Evolutionary conservation across 2,329 filamentous ascomycete genomes (phyloP).

Genomic region (Epichloe gansuensis): DNA sequence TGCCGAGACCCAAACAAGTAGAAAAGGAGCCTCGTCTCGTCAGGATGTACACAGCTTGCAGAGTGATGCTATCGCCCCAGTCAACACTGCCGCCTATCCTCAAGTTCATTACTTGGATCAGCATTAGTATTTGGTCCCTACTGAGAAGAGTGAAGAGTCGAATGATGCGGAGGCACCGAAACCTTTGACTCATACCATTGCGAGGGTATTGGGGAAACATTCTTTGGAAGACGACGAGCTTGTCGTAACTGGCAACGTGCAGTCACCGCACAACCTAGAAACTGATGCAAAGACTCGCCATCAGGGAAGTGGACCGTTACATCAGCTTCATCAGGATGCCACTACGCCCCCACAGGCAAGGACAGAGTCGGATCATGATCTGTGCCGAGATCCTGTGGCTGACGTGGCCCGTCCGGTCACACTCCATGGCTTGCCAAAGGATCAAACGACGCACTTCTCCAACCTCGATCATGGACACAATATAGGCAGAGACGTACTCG

Average conservation of each 20-base stretch:
- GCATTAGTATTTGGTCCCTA: conserved; percentile 10
- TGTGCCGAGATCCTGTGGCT: conserved; percentile 5
- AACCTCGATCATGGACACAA: conserved; percentile 1
- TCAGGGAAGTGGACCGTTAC: neutral
- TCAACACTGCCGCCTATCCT: neutral
- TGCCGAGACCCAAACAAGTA: conserved; percentile 1
- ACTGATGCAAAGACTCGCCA: conserved; percentile 2
- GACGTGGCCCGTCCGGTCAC: neutral
- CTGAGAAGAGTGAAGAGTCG: neutral
- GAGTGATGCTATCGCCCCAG: neutral
- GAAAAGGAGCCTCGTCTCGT: neutral
- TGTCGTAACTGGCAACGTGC: neutral
- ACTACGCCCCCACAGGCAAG: neutral
- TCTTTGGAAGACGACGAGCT: conserved; percentile 7
- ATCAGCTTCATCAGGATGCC: conserved; percentile 7
- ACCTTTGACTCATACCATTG: neutral
- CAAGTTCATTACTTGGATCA: conserved; percentile 7
- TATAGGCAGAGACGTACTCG: conserved; percentile 3
- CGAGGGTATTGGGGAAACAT: conserved; percentile 3
- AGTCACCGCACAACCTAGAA: conserved; percentile 5
- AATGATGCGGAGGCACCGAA: neutral
- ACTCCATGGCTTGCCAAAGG: conserved; percentile 3
- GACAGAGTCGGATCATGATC: conserved; percentile 2
- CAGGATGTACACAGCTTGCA: neutral
- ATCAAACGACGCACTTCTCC: neutral